Evolutionary conservation across 345 rosid species (phyloP).

Genomic region (Populus ilicifolia): DNA sequence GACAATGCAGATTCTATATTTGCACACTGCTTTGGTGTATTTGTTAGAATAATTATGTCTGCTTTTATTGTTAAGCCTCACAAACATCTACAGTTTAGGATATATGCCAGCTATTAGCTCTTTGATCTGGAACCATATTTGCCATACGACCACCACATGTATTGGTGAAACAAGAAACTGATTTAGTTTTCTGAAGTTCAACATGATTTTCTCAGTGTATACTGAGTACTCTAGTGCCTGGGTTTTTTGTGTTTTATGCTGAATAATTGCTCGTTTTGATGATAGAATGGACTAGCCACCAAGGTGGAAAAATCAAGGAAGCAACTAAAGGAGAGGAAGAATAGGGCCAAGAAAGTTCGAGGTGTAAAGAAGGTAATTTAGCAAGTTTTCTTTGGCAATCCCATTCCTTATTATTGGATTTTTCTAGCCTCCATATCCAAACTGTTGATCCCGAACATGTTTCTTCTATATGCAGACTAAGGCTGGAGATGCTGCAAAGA

Average conservation of each 20-base stretch:
- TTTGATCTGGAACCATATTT: background rate
- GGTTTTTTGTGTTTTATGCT: background rate
- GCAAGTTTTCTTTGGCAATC: background rate
- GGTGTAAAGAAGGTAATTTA: slow-evolving; percentile 27
- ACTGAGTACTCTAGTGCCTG: background rate
- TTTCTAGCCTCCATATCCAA: background rate
- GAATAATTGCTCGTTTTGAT: background rate
- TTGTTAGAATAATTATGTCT: background rate
- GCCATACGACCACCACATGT: background rate
- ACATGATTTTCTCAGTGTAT: background rate
- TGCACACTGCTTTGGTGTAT: background rate
- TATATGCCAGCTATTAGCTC: background rate
- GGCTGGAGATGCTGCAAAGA: slow-evolving; percentile 42
- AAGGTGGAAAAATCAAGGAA: slow-evolving; percentile 35
- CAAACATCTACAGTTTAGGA: background rate
- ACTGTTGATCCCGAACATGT: background rate
- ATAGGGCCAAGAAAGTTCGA: slow-evolving; percentile 27
- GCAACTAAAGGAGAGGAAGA: slow-evolving; percentile 35
- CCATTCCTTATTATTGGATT: background rate
- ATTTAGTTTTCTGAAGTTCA: background rate
- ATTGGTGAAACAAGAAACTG: background rate
- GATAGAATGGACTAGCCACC: slow-evolving; percentile 33
- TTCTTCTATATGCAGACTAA: slow-evolving; percentile 24
- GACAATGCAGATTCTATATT: background rate
- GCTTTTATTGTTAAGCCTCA: background rate